phyloP scores from a whole-genome alignment of 2,329 filamentous ascomycete genomes.

The Penicillium sp. region DNA sequence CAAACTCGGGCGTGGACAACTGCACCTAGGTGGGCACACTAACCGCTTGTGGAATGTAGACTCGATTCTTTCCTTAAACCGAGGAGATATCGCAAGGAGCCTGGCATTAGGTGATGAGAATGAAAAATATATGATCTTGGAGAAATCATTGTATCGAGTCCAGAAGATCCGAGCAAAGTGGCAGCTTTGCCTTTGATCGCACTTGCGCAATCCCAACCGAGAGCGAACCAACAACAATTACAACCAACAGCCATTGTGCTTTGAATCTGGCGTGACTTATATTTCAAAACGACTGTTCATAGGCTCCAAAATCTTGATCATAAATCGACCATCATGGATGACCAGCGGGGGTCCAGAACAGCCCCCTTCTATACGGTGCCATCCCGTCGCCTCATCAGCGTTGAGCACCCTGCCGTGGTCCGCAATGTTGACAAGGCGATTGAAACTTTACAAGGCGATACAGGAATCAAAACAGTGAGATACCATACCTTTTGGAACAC shows the following conservation, averaged over 20 bases:
- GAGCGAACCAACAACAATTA: not conserved
- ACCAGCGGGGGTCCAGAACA: conserved; percentile 25
- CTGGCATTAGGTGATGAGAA: not conserved
- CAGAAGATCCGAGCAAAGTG: not conserved
- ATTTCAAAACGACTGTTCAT: not conserved
- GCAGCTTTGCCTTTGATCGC: not conserved
- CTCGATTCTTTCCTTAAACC: conserved; percentile 7
- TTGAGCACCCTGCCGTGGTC: conserved; percentile 68
- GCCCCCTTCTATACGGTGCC: conserved; percentile 55
- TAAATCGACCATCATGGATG: conserved; percentile 19
- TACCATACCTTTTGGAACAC: not conserved
- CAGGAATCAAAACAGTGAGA: conserved; percentile 54
- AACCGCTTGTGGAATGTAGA: conserved; percentile 14
- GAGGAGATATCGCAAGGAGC: not conserved
- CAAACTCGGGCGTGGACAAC: not conserved
- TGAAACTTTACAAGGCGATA: conserved; percentile 59
- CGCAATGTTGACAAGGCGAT: conserved; percentile 64
- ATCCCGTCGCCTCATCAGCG: conserved; percentile 53
- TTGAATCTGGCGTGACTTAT: not conserved
- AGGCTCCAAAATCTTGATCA: not conserved
- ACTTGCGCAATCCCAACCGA: not conserved
- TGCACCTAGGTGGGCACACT: not conserved
- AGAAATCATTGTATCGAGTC: not conserved
- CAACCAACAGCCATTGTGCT: not conserved
- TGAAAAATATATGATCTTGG: not conserved